phyloP scores from a whole-genome alignment of 2,329 filamentous ascomycete genomes.

The Ophiostoma ips region DNA sequence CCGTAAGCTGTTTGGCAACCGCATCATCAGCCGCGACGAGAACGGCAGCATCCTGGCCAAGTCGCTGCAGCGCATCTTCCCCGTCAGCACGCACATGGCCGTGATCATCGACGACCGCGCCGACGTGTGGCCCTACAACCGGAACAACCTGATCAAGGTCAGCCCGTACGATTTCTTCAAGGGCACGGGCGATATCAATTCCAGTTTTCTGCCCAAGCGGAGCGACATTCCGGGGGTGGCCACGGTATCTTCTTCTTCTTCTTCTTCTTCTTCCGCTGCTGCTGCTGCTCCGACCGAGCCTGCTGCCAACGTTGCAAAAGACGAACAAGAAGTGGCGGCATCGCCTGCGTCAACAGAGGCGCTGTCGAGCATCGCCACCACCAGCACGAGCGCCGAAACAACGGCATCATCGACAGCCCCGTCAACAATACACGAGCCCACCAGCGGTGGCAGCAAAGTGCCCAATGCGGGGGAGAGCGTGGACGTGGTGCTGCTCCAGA shows the following conservation, averaged over 20 bases:
- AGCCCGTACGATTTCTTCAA: slow-evolving; percentile 95
- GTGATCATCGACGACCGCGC: slow-evolving; percentile 96
- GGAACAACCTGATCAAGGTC: slow-evolving; percentile 86
- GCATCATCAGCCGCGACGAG: slow-evolving; percentile 92
- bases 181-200: slow-evolving; percentile 97
- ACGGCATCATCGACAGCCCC: slow-evolving; percentile 3
- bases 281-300: neutral
- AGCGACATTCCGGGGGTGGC: slow-evolving; percentile 40
- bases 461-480: slow-evolving; percentile 55
- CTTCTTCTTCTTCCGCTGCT: no score
- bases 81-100: slow-evolving; percentile 96
- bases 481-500: slow-evolving; percentile 52
- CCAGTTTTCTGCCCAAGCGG: slow-evolving; percentile 81
- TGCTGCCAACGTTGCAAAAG: neutral
- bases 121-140: slow-evolving; percentile 88
- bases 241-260: no score
- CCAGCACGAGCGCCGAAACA: neutral
- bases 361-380: neutral
- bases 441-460: neutral
- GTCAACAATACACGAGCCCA: no score
- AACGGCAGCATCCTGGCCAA: slow-evolving; percentile 89
- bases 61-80: slow-evolving; percentile 79
- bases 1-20: slow-evolving; percentile 77
- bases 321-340: slow-evolving; percentile 1
- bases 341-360: neutral